Percentiles rank a stretch among this genome's conserved stretches.
These are phyloP conservation scores for Talaromyces thailandensis DNA, from an alignment of 495 filamentous ascomycete genomes.

Conservation along the genomic window DNA sequence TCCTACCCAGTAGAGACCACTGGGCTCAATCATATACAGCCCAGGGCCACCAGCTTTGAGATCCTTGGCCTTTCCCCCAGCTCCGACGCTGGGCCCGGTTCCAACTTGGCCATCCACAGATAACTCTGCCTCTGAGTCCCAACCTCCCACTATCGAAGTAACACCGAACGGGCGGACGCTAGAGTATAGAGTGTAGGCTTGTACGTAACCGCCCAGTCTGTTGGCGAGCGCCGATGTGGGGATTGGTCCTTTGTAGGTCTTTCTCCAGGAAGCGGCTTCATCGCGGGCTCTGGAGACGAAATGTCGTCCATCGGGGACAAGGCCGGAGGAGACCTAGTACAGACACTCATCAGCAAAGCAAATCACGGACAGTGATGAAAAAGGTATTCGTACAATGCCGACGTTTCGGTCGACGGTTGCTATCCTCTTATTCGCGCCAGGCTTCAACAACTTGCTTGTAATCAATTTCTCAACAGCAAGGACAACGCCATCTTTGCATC, in stretches of 20 bases:
- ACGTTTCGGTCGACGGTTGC: constrained; percentile 88
- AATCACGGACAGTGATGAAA: neutral
- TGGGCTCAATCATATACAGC: constrained; percentile 98
- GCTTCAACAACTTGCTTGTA: constrained; percentile 88
- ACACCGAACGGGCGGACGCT: constrained; percentile 94
- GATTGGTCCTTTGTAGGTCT: constrained; percentile 85
- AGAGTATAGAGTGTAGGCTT: constrained; percentile 94
- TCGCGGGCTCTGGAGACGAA: constrained; percentile 91
- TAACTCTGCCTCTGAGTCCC: constrained; percentile 73
- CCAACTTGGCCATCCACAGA: constrained; percentile 85
- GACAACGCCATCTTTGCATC: constrained; percentile 95
- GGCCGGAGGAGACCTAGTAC: constrained; percentile 76
- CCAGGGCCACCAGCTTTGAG: constrained; percentile 78
- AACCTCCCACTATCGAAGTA: constrained; percentile 88
- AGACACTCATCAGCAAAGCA: neutral
- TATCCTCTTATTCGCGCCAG: constrained; percentile 91
- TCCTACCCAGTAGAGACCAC: constrained; percentile 82
- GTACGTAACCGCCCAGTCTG: constrained; percentile 89
- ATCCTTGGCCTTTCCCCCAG: constrained; percentile 69
- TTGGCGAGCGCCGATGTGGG: constrained; percentile 75
- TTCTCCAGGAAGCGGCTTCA: constrained; percentile 83
- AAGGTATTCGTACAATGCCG: constrained; percentile 62
- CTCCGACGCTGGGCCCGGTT: constrained; percentile 61
- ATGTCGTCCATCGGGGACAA: constrained; percentile 90
- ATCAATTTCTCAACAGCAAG: constrained; percentile 95